A percentile compares a stretch with the other conserved stretches of the same genome.
Evolutionary conservation across 1,284 basidiomycete species (phyloP).

Genomic region (Sporisorium reilianum): DNA sequence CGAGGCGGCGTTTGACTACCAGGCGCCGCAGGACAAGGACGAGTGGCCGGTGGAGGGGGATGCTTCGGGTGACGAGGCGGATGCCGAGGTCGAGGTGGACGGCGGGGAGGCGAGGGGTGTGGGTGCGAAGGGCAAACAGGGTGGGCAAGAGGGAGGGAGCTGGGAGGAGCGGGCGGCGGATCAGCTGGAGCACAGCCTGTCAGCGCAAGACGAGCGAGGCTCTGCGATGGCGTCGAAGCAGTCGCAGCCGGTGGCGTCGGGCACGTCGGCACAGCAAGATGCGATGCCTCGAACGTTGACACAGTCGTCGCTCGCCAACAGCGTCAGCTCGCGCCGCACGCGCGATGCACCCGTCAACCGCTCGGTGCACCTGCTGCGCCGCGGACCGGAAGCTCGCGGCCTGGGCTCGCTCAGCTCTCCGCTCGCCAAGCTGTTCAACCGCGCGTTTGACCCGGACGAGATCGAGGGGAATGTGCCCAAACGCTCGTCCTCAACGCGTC

Average conservation of each 20-base stretch:
- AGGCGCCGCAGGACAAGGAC: conserved; percentile 23
- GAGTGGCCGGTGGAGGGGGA: conserved; percentile 23
- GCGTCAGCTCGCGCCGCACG: conserved; percentile 21
- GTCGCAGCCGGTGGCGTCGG: not conserved
- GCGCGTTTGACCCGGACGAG: conserved; percentile 24
- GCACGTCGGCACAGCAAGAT: conserved; percentile 8
- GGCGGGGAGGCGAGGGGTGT: not conserved
- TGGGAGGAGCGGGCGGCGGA: conserved; percentile 37
- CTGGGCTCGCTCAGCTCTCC: conserved; percentile 46
- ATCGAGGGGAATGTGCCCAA: conserved; percentile 2
- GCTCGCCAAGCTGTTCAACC: conserved; percentile 41
- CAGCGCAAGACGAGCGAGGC: not conserved
- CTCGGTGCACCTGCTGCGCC: conserved; percentile 19
- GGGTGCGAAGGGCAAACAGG: not conserved
- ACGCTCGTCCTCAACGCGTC: conserved; percentile 8
- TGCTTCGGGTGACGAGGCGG: conserved; percentile 22
- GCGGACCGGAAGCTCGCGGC: conserved; percentile 33
- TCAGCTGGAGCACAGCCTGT: conserved; percentile 18
- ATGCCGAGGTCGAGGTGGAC: conserved; percentile 18
- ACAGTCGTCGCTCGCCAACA: conserved; percentile 29
- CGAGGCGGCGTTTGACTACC: conserved; percentile 47
- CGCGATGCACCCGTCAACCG: conserved; percentile 19
- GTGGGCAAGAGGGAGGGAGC: conserved; percentile 11
- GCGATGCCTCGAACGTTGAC: conserved; percentile 20
- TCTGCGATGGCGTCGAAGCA: not conserved